These are phyloP conservation scores for Chlamydomonas applanata DNA, from an alignment of 139 green algal species.

Conservation along the genomic window DNA sequence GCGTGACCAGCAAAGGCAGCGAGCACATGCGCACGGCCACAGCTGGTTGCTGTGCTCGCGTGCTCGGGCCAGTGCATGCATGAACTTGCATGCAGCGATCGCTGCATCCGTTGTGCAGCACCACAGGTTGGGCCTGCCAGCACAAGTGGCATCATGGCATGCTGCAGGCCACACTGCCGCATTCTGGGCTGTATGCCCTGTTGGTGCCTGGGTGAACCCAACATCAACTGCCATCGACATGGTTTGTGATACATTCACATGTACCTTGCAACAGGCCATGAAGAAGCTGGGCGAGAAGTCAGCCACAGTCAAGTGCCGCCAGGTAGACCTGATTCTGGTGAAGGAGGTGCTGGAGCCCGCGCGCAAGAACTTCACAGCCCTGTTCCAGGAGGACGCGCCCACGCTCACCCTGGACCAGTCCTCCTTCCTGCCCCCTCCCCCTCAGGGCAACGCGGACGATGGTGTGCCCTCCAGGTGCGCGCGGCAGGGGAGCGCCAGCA, in stretches of 20 bases:
- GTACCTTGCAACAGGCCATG: slow-evolving; percentile 54
- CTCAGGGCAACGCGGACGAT: slow-evolving; percentile 46
- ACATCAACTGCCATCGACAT: too few species aligned
- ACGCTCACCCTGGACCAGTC: slow-evolving; percentile 63
- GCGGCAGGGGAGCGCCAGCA: background rate
- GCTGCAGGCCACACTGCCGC: too few species aligned
- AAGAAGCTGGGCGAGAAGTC: slow-evolving; percentile 72
- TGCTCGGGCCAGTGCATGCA: background rate
- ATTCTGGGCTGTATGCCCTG: too few species aligned
- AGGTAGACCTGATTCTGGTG: slow-evolving; percentile 65
- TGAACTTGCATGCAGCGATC: background rate
- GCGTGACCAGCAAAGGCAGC: background rate
- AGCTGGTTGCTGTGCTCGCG: background rate
- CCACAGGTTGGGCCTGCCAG: too few species aligned
- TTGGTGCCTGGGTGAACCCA: too few species aligned
- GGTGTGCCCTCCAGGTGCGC: slow-evolving; percentile 56
- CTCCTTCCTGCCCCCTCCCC: slow-evolving; percentile 68
- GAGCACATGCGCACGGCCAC: background rate
- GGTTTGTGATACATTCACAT: too few species aligned
- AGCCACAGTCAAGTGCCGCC: slow-evolving; percentile 5
- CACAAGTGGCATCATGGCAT: too few species aligned
- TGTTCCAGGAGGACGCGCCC: slow-evolving; percentile 51
- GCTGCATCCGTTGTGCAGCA: too few species aligned
- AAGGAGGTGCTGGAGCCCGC: slow-evolving; percentile 59
- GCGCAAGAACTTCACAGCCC: slow-evolving; percentile 48